Evolutionary conservation across 2,329 filamentous ascomycete genomes (phyloP).

Genomic region (Rosellinia necatrix): DNA sequence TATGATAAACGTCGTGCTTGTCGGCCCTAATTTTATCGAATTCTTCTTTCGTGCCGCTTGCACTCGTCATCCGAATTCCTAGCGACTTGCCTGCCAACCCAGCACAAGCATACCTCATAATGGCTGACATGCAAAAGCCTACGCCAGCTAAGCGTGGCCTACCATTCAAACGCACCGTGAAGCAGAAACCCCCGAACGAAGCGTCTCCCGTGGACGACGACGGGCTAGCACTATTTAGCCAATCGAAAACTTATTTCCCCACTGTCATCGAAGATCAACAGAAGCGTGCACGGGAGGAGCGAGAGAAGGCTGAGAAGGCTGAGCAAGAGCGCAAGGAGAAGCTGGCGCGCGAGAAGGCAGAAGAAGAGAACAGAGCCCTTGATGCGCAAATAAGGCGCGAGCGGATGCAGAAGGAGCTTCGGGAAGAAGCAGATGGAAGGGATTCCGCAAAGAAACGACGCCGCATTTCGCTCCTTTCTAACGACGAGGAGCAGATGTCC

Average conservation of each 20-base stretch:
- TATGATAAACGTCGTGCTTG: not conserved
- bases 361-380: constrained; percentile 21
- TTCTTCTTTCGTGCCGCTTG: not conserved
- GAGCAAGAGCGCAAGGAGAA: constrained; percentile 34
- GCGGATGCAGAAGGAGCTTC: constrained; percentile 1
- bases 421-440: constrained; percentile 6
- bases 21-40: too few species aligned
- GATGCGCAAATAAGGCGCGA: constrained; percentile 19
- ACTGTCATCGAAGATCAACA: constrained; percentile 49
- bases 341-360: constrained; percentile 26
- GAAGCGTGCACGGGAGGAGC: constrained; percentile 34
- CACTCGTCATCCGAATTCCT: not conserved
- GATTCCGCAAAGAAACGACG: constrained; percentile 33
- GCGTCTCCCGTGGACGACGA: constrained; percentile 43
- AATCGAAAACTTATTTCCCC: constrained; percentile 55
- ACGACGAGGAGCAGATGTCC: constrained; percentile 15
- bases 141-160: constrained; percentile 45
- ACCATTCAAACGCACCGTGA: constrained; percentile 56
- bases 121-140: constrained; percentile 41
- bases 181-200: constrained; percentile 41
- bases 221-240: constrained; percentile 54
- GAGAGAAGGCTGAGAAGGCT: constrained; percentile 31
- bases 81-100: not conserved
- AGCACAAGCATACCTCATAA: constrained; percentile 26
- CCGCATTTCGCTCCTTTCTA: constrained; percentile 22